Conservation (phyloP, 257 asterid genomes). For the Eustoma russellianum region DNA sequence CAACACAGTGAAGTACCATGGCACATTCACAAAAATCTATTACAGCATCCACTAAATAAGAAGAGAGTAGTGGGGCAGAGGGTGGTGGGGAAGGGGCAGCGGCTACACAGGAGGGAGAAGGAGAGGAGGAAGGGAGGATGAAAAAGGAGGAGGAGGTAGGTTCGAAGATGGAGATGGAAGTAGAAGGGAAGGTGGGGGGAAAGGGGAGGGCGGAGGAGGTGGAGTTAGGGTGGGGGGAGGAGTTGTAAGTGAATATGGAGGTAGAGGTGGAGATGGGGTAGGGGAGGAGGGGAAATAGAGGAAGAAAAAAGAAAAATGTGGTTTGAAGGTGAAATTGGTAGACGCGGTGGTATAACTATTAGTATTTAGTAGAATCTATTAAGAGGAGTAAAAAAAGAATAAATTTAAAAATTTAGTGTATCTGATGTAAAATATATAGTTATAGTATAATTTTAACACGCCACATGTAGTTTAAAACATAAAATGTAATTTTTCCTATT, state of each 20-base stretch:
- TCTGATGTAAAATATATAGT: too few relatives aligned
- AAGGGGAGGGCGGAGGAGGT: not conserved
- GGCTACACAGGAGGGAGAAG: not conserved
- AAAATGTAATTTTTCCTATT: too few relatives aligned
- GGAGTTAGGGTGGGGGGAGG: not conserved
- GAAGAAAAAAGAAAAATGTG: constrained; percentile 6
- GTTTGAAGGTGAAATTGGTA: constrained; percentile 12
- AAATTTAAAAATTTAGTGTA: too few relatives aligned
- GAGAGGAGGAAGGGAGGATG: not conserved
- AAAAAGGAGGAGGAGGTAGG: not conserved
- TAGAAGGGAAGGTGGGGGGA: not conserved
- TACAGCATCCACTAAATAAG: not conserved
- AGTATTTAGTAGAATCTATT: too few relatives aligned
- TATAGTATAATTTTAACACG: too few relatives aligned
- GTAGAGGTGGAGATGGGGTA: not conserved
- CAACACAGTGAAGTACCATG: constrained; percentile 90
- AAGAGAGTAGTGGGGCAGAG: too few relatives aligned
- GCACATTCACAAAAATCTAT: constrained; percentile 80
- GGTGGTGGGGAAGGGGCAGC: too few relatives aligned
- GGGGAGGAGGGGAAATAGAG: not conserved
- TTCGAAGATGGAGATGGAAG: not conserved
- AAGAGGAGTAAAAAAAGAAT: too few relatives aligned
- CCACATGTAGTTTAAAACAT: too few relatives aligned
- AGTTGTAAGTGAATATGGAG: too few relatives aligned
- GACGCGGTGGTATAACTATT: too few relatives aligned